Base-by-base conservation (phyloP, 2,329 filamentous ascomycete species). In the Fragosphaeria purpurea region DNA sequence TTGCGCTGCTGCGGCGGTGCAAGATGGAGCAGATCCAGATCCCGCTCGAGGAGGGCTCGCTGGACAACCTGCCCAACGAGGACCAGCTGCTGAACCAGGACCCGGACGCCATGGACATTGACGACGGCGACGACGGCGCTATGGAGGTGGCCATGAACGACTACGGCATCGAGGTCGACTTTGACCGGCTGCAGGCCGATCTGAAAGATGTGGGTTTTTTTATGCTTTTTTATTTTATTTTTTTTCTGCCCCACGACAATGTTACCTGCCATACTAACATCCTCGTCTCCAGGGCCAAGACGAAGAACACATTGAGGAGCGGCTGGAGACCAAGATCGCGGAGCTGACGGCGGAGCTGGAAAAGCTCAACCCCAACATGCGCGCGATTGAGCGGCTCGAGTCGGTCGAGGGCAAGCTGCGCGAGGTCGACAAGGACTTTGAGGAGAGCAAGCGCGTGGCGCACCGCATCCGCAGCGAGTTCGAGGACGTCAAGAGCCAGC, bases 281-380 rank as follows among this genome's bases (percentile, higher is more conserved):
- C 31, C 34, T 35, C 13, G 30, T 30, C 6, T 12, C 7, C 13
- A 44, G 41, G 51, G 41, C 34, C 35, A 49, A 12, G 52, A 48
- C 48, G 83, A 86, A 50, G 74, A 83, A 13, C 80, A 82, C 53
- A 70, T 85, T 31, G 91, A 96, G 61, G 80, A 86, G 44, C 76
- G 77, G 52, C 75, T 98, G 2, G 79, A 85, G 48, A 87, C 95
- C 49, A 84, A 82, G 60, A 88, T 98, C 56, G 74, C 77, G 22
- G 76, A 77, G 33, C 75, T 98, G 8, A 82, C 83, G 43, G 72
- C 77, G 35, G 87, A 95, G 59, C 79, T 98, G 22, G 89, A 95
- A 63, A 95, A 95, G 68, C 83, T 97, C 67, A 90, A 93, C 55
- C 93, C 93, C 32, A 97, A 98, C 66, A 94, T 95, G 81, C 88